Conservation (phyloP, 495 filamentous ascomycete species). For the Aspergillus baeticus region DNA sequence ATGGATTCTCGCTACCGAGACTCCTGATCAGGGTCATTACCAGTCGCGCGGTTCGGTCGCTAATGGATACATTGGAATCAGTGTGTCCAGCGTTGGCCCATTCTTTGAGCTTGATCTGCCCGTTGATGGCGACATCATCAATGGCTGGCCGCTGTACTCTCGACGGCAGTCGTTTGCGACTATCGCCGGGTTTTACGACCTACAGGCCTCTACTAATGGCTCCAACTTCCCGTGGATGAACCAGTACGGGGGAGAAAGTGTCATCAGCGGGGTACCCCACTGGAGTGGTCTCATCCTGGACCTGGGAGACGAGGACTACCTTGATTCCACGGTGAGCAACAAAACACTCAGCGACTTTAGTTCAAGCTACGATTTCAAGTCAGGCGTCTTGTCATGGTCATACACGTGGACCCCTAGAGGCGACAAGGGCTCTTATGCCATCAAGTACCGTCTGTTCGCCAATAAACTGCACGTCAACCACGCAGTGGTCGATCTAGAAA, state of each 20-base stretch:
- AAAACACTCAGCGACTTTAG: conserved; percentile 57
- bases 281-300: conserved; percentile 63
- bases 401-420: conserved; percentile 65
- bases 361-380: conserved; percentile 62
- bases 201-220: conserved; percentile 58
- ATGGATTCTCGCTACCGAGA: conserved; percentile 58
- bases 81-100: conserved; percentile 63
- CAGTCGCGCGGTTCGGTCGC: conserved; percentile 63
- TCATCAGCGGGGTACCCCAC: conserved; percentile 73
- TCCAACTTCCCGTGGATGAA: conserved; percentile 73
- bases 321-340: conserved; percentile 61
- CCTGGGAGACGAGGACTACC: conserved; percentile 52
- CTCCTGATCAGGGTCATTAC: conserved; percentile 58
- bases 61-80: conserved; percentile 61
- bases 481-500: conserved; percentile 58
- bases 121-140: conserved; percentile 53
- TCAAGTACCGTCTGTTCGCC: conserved; percentile 60
- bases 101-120: conserved; percentile 66
- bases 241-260: conserved; percentile 69
- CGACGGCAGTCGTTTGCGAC: conserved; percentile 69
- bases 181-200: conserved; percentile 70
- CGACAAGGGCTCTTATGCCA: conserved; percentile 46
- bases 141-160: conserved; percentile 74
- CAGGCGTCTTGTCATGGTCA: conserved; percentile 60
- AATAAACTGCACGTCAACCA: conserved; percentile 63